A percentile compares a stretch with the other conserved stretches of the same genome.
Conservation (phyloP, 139 green algal genomes). For the Chlamydomonas sp. region DNA sequence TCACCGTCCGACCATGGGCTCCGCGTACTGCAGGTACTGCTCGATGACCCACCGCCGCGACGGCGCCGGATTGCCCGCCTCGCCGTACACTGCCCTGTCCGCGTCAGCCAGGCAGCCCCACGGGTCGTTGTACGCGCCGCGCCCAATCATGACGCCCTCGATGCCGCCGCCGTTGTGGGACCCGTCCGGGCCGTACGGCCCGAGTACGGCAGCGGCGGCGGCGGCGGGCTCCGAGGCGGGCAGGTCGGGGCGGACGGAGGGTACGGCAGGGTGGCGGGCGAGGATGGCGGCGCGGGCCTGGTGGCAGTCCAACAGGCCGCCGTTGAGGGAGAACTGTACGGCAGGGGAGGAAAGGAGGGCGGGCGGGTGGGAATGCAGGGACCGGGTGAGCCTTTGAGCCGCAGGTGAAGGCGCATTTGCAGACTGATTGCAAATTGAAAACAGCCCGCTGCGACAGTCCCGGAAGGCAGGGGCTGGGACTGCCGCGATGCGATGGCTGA, state of each 20-base stretch:
- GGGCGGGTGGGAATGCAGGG: neutral
- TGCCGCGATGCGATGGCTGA: no score
- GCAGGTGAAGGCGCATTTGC: no score
- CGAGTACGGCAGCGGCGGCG: neutral
- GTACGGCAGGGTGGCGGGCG: slow-evolving; percentile 12
- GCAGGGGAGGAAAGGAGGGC: neutral
- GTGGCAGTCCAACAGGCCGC: slow-evolving; percentile 51
- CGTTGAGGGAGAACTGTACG: slow-evolving; percentile 59
- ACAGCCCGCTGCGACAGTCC: no score
- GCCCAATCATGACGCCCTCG: slow-evolving; percentile 91
- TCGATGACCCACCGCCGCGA: slow-evolving; percentile 78
- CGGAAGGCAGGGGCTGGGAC: no score
- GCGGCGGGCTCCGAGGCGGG: neutral
- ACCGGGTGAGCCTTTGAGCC: no score
- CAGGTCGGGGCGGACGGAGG: slow-evolving; percentile 10
- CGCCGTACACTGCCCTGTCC: slow-evolving; percentile 81
- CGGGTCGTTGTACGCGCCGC: slow-evolving; percentile 86
- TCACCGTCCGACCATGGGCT: slow-evolving; percentile 69
- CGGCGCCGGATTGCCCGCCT: slow-evolving; percentile 57
- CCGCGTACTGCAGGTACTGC: slow-evolving; percentile 80
- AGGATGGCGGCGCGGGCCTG: slow-evolving; percentile 53
- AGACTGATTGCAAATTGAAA: no score
- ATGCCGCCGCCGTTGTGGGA: slow-evolving; percentile 48
- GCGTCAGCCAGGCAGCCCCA: slow-evolving; percentile 85
- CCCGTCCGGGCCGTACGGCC: no score